These are phyloP conservation scores for Cupressus sempervirens DNA, from an alignment of 75 land plant genomes.

Conservation along the genomic window DNA sequence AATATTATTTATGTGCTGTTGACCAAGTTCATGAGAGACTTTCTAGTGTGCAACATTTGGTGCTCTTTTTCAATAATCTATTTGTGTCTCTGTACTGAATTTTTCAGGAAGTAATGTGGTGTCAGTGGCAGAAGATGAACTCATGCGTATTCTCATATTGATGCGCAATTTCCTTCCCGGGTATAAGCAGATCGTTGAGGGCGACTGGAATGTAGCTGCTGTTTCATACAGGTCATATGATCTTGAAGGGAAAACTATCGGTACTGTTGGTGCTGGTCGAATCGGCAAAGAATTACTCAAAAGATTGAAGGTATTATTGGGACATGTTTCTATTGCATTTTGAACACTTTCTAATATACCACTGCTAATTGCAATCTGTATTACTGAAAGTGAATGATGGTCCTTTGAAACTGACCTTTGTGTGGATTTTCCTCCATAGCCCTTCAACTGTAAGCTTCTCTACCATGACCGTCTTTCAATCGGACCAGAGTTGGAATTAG, in stretches of 20 bases:
- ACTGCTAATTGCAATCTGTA: neutral
- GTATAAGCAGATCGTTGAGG: slow-evolving; percentile 65
- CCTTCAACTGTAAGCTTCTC: slow-evolving; percentile 83
- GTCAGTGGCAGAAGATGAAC: slow-evolving; percentile 97
- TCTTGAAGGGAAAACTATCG: slow-evolving; percentile 81
- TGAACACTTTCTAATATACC: neutral
- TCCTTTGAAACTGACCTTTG: neutral
- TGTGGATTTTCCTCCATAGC: slow-evolving; percentile 16
- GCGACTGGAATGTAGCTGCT: slow-evolving; percentile 94
- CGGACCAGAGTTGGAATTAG: slow-evolving; percentile 61
- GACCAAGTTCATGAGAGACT: neutral
- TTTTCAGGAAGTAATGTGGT: slow-evolving; percentile 73
- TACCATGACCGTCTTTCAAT: slow-evolving; percentile 81
- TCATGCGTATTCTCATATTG: slow-evolving; percentile 86
- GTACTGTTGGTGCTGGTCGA: slow-evolving; percentile 90
- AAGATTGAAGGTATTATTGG: slow-evolving; percentile 56
- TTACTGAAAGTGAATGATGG: neutral
- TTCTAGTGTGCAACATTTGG: neutral
- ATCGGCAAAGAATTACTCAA: slow-evolving; percentile 80
- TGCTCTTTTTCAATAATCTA: neutral
- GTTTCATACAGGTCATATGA: slow-evolving; percentile 77
- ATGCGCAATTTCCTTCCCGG: slow-evolving; percentile 82
- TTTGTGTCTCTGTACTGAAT: neutral
- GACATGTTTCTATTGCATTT: neutral
- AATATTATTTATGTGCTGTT: neutral